Percentiles rank a stretch among this genome's conserved stretches.
Evolutionary conservation across 352 stramenopile genomes (phyloP).

Genomic region (Pythium utonaiense): DNA sequence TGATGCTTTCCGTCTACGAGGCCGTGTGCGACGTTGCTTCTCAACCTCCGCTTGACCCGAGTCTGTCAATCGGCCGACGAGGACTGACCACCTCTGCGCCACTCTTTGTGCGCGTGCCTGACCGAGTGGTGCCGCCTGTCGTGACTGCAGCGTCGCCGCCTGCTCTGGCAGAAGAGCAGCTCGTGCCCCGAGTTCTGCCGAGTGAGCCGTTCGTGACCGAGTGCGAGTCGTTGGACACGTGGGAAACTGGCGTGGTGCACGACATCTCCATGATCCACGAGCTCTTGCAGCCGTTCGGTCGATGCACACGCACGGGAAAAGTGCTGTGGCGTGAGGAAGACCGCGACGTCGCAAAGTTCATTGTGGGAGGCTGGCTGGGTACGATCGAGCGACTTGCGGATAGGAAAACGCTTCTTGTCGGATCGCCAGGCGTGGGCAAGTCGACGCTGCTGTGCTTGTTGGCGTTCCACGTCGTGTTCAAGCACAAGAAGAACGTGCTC

Average conservation of each 20-base stretch:
- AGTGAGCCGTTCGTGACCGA: neutral
- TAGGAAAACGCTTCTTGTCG: conserved; percentile 21
- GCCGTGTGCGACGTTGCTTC: neutral
- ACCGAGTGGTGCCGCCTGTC: neutral
- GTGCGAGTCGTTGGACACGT: neutral
- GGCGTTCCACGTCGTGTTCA: conserved; percentile 20
- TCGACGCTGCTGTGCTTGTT: conserved; percentile 23
- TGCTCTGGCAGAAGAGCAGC: too few species aligned
- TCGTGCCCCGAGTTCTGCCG: too few species aligned
- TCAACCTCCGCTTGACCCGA: too few species aligned
- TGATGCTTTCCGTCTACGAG: neutral
- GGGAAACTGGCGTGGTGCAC: neutral
- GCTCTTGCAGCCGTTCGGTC: conserved; percentile 10
- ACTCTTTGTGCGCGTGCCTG: neutral
- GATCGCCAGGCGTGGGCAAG: conserved; percentile 18
- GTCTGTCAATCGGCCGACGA: neutral
- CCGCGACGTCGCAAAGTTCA: conserved; percentile 10
- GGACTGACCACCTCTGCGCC: neutral
- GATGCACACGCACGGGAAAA: conserved; percentile 14
- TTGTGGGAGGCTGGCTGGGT: conserved; percentile 14
- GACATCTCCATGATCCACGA: conserved; percentile 11
- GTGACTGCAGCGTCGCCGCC: too few species aligned
- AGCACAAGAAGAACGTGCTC: conserved; percentile 29
- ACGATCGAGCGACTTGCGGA: conserved; percentile 5
- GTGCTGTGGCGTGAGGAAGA: conserved; percentile 21